These are phyloP conservation scores for Gossypium gossypioides DNA, from an alignment of 441 rosid species.

Conservation along the genomic window DNA sequence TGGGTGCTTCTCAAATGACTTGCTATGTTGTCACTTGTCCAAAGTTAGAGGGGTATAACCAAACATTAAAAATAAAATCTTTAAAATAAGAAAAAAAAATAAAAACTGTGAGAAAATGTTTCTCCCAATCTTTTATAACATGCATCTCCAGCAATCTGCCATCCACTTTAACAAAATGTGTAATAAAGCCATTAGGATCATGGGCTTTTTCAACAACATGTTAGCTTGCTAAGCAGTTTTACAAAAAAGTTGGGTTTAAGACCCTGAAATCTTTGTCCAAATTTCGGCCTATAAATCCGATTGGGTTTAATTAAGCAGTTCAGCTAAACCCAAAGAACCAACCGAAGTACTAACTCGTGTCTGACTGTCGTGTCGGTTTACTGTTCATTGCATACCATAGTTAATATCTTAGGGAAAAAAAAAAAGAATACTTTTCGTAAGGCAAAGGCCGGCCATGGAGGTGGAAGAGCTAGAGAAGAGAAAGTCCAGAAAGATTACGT, in stretches of 20 bases:
- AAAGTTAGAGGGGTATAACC: too few species aligned
- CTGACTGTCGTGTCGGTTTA: background rate
- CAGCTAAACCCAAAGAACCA: background rate
- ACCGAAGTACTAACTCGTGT: background rate
- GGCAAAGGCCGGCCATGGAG: slow-evolving; percentile 1
- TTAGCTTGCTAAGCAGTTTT: background rate
- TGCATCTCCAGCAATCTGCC: too few species aligned
- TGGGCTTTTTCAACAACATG: background rate
- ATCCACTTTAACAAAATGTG: too few species aligned
- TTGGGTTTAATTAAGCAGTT: background rate
- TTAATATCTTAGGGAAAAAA: background rate
- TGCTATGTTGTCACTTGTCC: too few species aligned
- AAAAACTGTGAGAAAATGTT: too few species aligned
- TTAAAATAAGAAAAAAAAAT: too few species aligned
- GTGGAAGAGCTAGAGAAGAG: background rate
- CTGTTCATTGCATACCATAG: background rate
- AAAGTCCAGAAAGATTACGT: background rate
- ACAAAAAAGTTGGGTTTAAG: background rate
- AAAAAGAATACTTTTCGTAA: background rate
- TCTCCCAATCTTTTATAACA: too few species aligned
- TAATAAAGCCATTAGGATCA: too few species aligned
- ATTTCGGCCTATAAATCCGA: background rate
- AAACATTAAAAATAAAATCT: too few species aligned
- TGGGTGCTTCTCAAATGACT: too few species aligned
- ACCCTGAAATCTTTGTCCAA: background rate